A percentile compares a stretch with the other conserved stretches of the same genome.
Conservation (phyloP, 2,329 filamentous ascomycete species). For the Calonectria hawksworthii region DNA sequence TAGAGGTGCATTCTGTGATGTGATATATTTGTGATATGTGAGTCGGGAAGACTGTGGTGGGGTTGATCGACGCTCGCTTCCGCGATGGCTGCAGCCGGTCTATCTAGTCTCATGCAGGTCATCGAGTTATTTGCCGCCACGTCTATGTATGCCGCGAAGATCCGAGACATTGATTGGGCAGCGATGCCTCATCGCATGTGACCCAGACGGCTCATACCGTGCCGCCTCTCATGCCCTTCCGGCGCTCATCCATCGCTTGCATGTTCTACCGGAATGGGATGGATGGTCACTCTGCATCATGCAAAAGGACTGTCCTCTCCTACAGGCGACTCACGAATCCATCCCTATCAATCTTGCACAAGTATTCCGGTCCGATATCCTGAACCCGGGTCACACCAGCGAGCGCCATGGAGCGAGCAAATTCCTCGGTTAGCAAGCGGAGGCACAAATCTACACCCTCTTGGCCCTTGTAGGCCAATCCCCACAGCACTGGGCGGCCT, state of each 20-base stretch:
- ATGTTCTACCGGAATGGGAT: neutral
- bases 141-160: neutral
- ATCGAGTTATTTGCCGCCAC: neutral
- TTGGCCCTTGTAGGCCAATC: neutral
- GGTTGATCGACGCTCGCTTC: neutral
- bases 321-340: neutral
- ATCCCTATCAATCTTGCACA: conserved; percentile 4
- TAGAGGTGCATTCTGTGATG: neutral
- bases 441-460: neutral
- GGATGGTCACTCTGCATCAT: neutral
- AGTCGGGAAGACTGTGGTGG: neutral
- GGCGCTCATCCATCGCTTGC: neutral
- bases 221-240: neutral
- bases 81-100: neutral
- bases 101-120: neutral
- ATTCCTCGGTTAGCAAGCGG: neutral
- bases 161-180: neutral
- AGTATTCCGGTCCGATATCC: neutral
- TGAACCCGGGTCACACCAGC: neutral
- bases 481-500: neutral
- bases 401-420: neutral
- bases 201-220: neutral
- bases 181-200: neutral
- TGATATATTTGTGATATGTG: neutral
- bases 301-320: neutral